Evolutionary conservation across 495 filamentous ascomycete genomes (phyloP).

Genomic region (Halenospora varia): DNA sequence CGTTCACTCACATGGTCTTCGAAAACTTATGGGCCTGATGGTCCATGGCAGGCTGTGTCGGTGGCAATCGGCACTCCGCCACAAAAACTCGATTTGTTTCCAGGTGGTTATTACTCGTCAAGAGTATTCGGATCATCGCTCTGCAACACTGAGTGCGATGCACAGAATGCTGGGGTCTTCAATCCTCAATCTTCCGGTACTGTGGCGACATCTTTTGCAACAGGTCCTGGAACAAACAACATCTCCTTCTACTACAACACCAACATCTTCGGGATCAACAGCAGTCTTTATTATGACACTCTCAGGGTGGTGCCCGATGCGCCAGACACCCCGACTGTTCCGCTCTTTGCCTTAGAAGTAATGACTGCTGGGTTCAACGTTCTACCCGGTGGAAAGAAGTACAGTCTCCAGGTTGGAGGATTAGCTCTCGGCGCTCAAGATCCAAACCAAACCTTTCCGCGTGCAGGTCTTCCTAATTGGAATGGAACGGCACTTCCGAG

Average conservation of each 20-base stretch:
- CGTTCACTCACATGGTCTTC: background rate
- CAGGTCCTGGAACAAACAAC: background rate
- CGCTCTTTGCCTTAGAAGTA: background rate
- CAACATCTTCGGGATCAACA: background rate
- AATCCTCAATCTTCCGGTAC: background rate
- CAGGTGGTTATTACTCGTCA: background rate
- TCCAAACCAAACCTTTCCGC: slow-evolving; percentile 23
- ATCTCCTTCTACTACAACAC: background rate
- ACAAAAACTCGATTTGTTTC: background rate
- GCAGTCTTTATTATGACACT: background rate
- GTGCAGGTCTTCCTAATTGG: background rate
- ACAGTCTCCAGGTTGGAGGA: background rate
- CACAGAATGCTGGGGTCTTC: background rate
- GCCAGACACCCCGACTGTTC: background rate
- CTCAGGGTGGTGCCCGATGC: background rate
- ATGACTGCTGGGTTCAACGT: background rate
- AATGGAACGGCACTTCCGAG: slow-evolving; percentile 32
- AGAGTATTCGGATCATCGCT: background rate
- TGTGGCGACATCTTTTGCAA: background rate
- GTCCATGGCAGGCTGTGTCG: background rate
- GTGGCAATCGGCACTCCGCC: background rate
- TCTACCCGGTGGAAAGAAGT: background rate
- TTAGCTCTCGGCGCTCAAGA: background rate
- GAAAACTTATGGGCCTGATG: background rate
- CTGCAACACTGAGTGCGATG: background rate